Percentiles rank a stretch among this genome's conserved stretches.
Evolutionary conservation across 2,329 filamentous ascomycete species (phyloP).

Genomic region (Monosporascus sp.): DNA sequence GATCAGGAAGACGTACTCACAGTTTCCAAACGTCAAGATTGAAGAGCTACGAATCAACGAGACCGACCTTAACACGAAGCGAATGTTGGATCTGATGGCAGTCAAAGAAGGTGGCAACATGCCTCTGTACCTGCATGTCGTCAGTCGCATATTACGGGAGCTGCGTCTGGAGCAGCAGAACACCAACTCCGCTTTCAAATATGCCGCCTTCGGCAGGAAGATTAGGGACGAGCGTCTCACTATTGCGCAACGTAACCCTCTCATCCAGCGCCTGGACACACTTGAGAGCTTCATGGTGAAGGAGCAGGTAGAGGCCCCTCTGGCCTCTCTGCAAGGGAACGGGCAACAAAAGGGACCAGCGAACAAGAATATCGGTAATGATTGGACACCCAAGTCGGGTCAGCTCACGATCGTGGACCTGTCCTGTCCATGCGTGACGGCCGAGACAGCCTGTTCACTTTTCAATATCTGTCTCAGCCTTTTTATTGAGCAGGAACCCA

Average conservation of each 20-base stretch:
- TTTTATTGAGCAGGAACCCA: conserved; percentile 51
- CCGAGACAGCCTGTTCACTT: conserved; percentile 61
- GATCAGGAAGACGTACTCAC: conserved; percentile 35
- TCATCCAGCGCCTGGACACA: conserved; percentile 55
- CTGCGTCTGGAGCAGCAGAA: conserved; percentile 43
- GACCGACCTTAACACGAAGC: conserved; percentile 47
- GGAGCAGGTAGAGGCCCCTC: neutral
- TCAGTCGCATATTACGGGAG: conserved; percentile 50
- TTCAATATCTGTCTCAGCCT: conserved; percentile 67
- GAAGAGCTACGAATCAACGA: conserved; percentile 46
- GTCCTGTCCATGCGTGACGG: conserved; percentile 64
- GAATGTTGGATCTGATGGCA: conserved; percentile 57
- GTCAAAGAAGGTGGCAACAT: conserved; percentile 35
- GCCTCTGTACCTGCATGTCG: conserved; percentile 54
- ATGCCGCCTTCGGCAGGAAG: conserved; percentile 38
- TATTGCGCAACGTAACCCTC: conserved; percentile 43
- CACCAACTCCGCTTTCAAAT: conserved; percentile 37
- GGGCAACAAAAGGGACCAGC: neutral
- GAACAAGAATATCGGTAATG: conserved; percentile 12
- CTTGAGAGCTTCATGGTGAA: conserved; percentile 57
- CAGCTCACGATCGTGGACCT: conserved; percentile 64
- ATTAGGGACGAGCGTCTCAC: conserved; percentile 35
- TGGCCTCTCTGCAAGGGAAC: neutral
- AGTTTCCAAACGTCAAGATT: conserved; percentile 39
- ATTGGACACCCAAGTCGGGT: conserved; percentile 34